phyloP scores from a whole-genome alignment of 2,329 filamentous ascomycete species.

The Anisogramma anomala region DNA sequence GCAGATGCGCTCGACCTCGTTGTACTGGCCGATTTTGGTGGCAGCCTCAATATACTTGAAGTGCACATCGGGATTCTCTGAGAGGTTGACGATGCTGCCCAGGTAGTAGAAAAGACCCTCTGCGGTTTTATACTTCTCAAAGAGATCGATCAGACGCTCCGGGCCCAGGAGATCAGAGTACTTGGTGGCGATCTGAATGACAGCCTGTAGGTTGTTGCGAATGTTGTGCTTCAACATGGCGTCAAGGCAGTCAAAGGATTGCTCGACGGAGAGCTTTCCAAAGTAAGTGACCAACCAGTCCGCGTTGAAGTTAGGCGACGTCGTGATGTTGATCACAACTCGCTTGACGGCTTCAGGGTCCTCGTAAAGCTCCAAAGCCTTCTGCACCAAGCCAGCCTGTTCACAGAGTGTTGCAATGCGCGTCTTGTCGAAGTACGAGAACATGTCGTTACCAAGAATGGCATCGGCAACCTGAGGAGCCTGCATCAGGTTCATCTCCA shows the following conservation, averaged over 20 bases:
- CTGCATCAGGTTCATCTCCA: slow-evolving; percentile 97
- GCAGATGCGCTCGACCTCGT: slow-evolving; percentile 94
- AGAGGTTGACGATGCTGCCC: slow-evolving; percentile 93
- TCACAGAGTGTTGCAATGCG: slow-evolving; percentile 87
- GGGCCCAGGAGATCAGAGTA: slow-evolving; percentile 91
- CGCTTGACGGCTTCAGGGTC: slow-evolving; percentile 85
- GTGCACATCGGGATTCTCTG: slow-evolving; percentile 86
- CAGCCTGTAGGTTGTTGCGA: slow-evolving; percentile 87
- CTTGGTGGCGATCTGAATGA: slow-evolving; percentile 93
- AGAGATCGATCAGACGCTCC: slow-evolving; percentile 77
- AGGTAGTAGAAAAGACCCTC: slow-evolving; percentile 98
- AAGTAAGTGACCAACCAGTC: slow-evolving; percentile 93
- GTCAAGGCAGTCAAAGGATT: slow-evolving; percentile 85
- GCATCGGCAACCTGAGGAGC: slow-evolving; percentile 96
- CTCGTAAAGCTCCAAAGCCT: slow-evolving; percentile 89
- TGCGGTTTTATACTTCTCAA: slow-evolving; percentile 95
- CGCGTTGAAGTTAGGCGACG: slow-evolving; percentile 71
- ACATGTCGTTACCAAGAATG: slow-evolving; percentile 97
- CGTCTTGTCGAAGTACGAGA: slow-evolving; percentile 87
- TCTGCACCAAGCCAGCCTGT: slow-evolving; percentile 75
- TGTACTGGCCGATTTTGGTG: slow-evolving; percentile 83
- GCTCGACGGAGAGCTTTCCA: slow-evolving; percentile 86
- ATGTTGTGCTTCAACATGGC: slow-evolving; percentile 97
- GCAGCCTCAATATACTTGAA: slow-evolving; percentile 99
- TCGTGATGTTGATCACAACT: slow-evolving; percentile 70